A percentile compares a stretch with the other conserved stretches of the same genome.
These are phyloP conservation scores for Gynochthodes officinalis DNA, from an alignment of 257 asterid genomes.

Conservation along the genomic window DNA sequence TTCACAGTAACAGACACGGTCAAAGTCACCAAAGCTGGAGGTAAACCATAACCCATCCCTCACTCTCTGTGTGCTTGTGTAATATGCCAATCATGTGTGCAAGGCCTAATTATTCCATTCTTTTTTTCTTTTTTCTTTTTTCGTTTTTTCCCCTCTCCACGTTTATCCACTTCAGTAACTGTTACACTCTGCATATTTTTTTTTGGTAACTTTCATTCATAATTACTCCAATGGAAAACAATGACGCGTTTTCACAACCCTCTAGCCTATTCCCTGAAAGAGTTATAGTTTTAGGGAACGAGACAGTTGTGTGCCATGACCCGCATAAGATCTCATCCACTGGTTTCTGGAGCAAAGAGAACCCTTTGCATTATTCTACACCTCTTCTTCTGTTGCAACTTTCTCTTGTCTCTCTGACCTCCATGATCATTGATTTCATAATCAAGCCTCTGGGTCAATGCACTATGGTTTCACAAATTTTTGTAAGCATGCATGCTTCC, in stretches of 20 bases:
- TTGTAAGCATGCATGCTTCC: slow-evolving; percentile 34
- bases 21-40: background rate
- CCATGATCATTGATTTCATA: slow-evolving; percentile 41
- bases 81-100: background rate
- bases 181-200: background rate
- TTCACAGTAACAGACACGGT: slow-evolving; percentile 7
- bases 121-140: background rate
- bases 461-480: slow-evolving; percentile 57
- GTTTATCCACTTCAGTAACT: background rate
- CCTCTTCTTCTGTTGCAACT: slow-evolving; percentile 66
- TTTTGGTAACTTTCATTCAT: too few species aligned
- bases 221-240: background rate
- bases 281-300: slow-evolving; percentile 19
- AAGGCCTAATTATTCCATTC: background rate
- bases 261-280: background rate
- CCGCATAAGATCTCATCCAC: slow-evolving; percentile 36
- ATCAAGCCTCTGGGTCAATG: slow-evolving; percentile 78
- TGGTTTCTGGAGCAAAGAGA: slow-evolving; percentile 40
- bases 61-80: background rate
- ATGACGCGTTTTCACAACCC: too few species aligned
- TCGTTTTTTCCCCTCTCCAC: too few species aligned
- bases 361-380: slow-evolving; percentile 48
- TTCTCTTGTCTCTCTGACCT: slow-evolving; percentile 43
- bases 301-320: slow-evolving; percentile 47
- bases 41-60: background rate